These are phyloP conservation scores for Nicotiana knightiana DNA, from an alignment of 257 asterid species.

Conservation along the genomic window DNA sequence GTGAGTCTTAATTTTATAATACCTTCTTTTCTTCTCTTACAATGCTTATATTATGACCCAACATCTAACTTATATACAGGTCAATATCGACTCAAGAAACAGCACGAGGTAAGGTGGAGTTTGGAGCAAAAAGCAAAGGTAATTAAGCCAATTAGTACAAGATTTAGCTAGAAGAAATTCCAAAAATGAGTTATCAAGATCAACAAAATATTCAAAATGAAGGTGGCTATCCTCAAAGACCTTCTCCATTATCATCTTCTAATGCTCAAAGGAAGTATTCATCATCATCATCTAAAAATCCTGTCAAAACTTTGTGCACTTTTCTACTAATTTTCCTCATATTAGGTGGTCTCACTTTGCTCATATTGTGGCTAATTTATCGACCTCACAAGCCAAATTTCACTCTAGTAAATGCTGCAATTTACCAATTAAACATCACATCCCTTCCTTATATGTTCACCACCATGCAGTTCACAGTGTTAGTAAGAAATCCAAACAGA, in stretches of 20 bases:
- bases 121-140: neutral
- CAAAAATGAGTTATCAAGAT: neutral
- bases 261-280: neutral
- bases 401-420: conserved; percentile 47
- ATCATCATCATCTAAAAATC: neutral
- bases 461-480: conserved; percentile 54
- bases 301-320: conserved; percentile 14
- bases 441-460: conserved; percentile 39
- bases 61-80: neutral
- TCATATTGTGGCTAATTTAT: conserved; percentile 46
- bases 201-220: conserved; percentile 1
- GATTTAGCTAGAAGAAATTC: neutral
- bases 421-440: conserved; percentile 39
- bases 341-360: conserved; percentile 36
- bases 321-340: conserved; percentile 24
- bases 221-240: neutral
- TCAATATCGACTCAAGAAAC: neutral
- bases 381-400: conserved; percentile 56
- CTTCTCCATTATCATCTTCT: conserved; percentile 1
- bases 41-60: neutral
- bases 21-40: neutral
- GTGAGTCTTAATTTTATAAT: neutral
- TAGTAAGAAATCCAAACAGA: conserved; percentile 49
- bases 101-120: neutral
- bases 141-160: neutral